Evolutionary conservation across 176 grass and related monocot genomes (phyloP).

Genomic region (Oryza coarctata): DNA sequence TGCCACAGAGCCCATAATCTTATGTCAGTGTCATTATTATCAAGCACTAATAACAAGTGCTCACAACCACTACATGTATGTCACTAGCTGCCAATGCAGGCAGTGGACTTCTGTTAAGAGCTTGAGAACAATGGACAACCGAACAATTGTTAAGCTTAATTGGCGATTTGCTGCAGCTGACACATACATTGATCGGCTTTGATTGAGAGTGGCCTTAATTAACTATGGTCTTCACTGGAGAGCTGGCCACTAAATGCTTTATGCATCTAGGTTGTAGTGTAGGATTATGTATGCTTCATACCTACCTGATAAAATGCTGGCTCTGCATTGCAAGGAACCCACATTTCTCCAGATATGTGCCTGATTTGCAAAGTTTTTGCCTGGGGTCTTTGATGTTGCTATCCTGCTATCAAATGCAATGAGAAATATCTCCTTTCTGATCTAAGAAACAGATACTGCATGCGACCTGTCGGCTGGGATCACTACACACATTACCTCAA

Average conservation of each 20-base stretch:
- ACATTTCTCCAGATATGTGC: slow-evolving; percentile 15
- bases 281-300: not conserved
- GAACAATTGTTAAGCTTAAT: not conserved
- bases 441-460: not conserved
- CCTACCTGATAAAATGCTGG: slow-evolving; percentile 23
- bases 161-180: not conserved
- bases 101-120: not conserved
- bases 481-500: not conserved
- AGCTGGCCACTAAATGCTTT: slow-evolving; percentile 2
- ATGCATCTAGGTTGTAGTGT: not conserved
- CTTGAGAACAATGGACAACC: not conserved
- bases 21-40: not conserved
- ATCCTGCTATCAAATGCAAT: slow-evolving; percentile 7
- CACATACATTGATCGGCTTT: not conserved
- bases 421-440: not conserved
- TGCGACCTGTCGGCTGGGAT: not conserved
- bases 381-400: slow-evolving; percentile 8
- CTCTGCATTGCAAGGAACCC: not conserved
- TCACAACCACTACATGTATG: not conserved
- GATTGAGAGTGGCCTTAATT: not conserved
- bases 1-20: not conserved
- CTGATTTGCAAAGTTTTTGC: not conserved
- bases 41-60: slow-evolving; percentile 6
- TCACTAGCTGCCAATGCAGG: not conserved
- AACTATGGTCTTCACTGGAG: not conserved